These are phyloP conservation scores for Aegilops tauschii DNA, from an alignment of 176 grass and related monocot genomes.

Conservation along the genomic window DNA sequence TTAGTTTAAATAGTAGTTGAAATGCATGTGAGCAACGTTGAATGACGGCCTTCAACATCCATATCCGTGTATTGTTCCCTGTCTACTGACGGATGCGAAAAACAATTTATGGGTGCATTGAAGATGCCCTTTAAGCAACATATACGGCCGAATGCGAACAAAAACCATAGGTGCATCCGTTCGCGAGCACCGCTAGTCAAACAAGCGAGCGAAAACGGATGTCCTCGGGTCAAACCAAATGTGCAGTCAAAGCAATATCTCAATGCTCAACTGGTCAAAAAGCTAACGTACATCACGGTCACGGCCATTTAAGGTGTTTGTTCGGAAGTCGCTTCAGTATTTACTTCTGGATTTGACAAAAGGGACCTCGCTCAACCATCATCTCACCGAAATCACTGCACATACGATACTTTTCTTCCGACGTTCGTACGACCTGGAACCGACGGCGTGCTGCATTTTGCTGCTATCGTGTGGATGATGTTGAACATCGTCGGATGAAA, in stretches of 20 bases:
- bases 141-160: not conserved
- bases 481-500: too few relatives aligned
- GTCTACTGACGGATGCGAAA: too few relatives aligned
- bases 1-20: too few relatives aligned
- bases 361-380: not conserved
- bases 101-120: too few relatives aligned
- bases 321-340: slow-evolving; percentile 10
- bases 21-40: too few relatives aligned
- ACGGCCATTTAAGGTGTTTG: not conserved
- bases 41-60: too few relatives aligned
- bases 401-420: too few relatives aligned
- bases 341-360: slow-evolving; percentile 17
- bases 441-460: too few relatives aligned
- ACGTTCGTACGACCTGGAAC: too few relatives aligned
- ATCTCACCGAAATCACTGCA: too few relatives aligned
- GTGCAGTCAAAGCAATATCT: not conserved
- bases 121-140: not conserved
- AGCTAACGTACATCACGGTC: not conserved
- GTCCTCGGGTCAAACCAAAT: not conserved
- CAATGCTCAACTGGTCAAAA: not conserved
- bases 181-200: not conserved
- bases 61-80: too few relatives aligned
- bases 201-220: not conserved
- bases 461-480: too few relatives aligned
- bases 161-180: not conserved